These are phyloP conservation scores for Thozetella sp. DNA, from an alignment of 495 filamentous ascomycete species.

Conservation along the genomic window DNA sequence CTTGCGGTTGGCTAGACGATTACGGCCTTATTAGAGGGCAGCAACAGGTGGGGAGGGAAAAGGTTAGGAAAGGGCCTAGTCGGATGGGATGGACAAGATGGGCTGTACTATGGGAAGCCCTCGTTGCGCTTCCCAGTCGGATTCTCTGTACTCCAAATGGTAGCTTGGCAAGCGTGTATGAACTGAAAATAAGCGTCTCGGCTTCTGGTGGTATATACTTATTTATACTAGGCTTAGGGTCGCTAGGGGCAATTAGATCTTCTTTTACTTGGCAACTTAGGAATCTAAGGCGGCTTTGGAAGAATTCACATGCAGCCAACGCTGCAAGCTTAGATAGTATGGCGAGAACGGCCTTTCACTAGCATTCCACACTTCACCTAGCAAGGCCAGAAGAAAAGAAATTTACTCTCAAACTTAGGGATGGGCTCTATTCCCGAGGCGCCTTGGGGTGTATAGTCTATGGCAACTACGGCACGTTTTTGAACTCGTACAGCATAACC, in stretches of 20 bases:
- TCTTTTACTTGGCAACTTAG: background rate
- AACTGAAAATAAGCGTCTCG: background rate
- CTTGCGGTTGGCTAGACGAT: background rate
- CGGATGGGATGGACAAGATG: no score
- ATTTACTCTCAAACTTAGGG: no score
- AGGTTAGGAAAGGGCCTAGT: no score
- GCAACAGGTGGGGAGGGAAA: no score
- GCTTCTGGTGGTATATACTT: background rate
- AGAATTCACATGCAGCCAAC: no score
- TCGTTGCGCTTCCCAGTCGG: no score
- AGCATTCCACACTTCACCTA: no score
- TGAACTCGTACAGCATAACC: background rate
- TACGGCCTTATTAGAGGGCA: background rate
- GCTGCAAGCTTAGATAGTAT: no score
- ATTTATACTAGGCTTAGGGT: background rate
- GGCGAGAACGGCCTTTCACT: no score
- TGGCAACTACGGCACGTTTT: background rate
- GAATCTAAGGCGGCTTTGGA: no score
- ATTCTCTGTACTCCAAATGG: background rate
- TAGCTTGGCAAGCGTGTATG: constrained; percentile 2
- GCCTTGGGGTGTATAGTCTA: constrained; percentile 1
- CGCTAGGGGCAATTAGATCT: background rate
- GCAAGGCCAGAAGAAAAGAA: no score
- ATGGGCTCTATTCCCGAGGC: background rate
- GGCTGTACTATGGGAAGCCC: no score